Percentiles rank a stretch among this genome's conserved stretches.
These are phyloP conservation scores for Exophiala oligosperma DNA, from an alignment of 2,329 filamentous ascomycete genomes.

Conservation along the genomic window DNA sequence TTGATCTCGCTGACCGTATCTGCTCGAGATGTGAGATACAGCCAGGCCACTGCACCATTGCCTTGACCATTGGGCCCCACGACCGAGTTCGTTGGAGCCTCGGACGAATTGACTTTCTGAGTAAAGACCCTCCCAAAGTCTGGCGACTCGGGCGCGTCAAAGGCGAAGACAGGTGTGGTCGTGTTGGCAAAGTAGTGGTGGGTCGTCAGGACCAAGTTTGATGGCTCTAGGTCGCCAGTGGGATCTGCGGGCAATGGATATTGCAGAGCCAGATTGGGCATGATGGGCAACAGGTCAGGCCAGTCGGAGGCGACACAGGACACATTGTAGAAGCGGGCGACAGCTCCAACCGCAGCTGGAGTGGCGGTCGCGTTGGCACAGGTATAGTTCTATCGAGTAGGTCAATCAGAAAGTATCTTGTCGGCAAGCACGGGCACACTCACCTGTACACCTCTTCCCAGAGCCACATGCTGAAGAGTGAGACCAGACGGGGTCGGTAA, in stretches of 20 bases:
- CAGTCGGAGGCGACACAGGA: slow-evolving; percentile 73
- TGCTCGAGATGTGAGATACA: slow-evolving; percentile 59
- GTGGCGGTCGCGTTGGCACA: slow-evolving; percentile 63
- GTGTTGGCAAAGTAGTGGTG: slow-evolving; percentile 76
- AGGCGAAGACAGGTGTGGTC: slow-evolving; percentile 76
- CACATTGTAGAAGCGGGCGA: slow-evolving; percentile 84
- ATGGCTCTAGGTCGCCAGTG: slow-evolving; percentile 47
- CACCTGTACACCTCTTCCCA: slow-evolving; percentile 75
- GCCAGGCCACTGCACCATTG: slow-evolving; percentile 74
- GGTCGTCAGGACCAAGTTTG: slow-evolving; percentile 66
- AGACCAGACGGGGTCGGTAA: slow-evolving; percentile 66
- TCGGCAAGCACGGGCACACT: slow-evolving; percentile 11
- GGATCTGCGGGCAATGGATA: slow-evolving; percentile 55
- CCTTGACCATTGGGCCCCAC: slow-evolving; percentile 59
- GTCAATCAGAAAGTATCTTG: neutral
- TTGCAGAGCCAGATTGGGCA: slow-evolving; percentile 68
- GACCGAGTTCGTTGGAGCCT: slow-evolving; percentile 62
- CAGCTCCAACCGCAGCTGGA: slow-evolving; percentile 69
- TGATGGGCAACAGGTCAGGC: slow-evolving; percentile 63
- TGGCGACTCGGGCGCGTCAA: slow-evolving; percentile 51
- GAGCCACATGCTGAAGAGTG: slow-evolving; percentile 71
- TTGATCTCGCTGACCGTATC: slow-evolving; percentile 54
- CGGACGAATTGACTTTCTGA: slow-evolving; percentile 60
- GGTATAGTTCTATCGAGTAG: slow-evolving; percentile 75
- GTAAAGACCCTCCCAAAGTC: slow-evolving; percentile 62